A percentile compares a stretch with the other conserved stretches of the same genome.
phyloP scores from a whole-genome alignment of 208 protist genomes.

The Crithidia acanthocephali region DNA sequence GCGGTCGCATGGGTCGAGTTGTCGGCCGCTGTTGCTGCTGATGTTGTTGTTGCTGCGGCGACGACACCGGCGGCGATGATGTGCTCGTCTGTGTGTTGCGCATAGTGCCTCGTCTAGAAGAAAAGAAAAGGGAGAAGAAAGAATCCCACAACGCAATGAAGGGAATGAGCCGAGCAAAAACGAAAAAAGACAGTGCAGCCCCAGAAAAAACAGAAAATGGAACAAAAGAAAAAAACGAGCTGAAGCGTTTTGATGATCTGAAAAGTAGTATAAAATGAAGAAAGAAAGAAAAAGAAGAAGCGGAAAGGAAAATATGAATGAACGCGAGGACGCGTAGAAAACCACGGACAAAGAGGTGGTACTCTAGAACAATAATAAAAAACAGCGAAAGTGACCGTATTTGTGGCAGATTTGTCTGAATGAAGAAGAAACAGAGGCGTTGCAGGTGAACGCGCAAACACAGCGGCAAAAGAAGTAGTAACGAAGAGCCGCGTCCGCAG shows the following conservation, averaged over 20 bases:
- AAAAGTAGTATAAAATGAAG: background rate
- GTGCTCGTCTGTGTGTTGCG: slow-evolving; percentile 2
- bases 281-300: slow-evolving; percentile 7
- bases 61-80: background rate
- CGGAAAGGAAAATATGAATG: background rate
- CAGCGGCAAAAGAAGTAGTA: background rate
- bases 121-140: slow-evolving; percentile 7
- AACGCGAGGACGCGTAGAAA: background rate
- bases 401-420: too few species aligned
- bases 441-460: background rate
- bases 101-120: slow-evolving; percentile 7
- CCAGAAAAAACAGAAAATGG: too few species aligned
- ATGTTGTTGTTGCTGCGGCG: too few species aligned
- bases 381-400: background rate
- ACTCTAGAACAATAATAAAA: background rate
- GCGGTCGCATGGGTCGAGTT: slow-evolving; percentile 2
- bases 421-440: too few species aligned
- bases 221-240: slow-evolving; percentile 16
- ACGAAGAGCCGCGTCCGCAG: background rate
- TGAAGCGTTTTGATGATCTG: background rate
- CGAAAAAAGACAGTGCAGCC: too few species aligned
- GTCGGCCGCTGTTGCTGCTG: background rate
- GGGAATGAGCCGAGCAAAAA: too few species aligned
- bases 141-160: background rate
- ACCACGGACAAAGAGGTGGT: background rate